Evolutionary conservation across 202 grass and related monocot species (phyloP), one percentile per base, ranked within the genome.

Genomic region (Carex arenaria): DNA sequence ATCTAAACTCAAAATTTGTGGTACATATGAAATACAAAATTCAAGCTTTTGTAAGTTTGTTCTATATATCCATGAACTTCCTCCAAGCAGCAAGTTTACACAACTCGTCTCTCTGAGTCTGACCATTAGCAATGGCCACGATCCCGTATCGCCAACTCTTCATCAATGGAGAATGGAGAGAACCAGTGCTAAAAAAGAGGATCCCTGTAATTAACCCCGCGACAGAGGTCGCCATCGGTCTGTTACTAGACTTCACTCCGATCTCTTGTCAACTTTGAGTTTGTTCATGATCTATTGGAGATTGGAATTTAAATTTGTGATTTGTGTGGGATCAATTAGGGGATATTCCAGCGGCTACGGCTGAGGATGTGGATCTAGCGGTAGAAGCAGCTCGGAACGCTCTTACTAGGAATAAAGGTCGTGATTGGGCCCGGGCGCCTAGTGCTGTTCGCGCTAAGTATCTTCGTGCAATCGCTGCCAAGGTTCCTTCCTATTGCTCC

Each of bases 141-240:
- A 85, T 98, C 42, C 92, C 94, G 62, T 81, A 45, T 64, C 91
- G 94, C 30, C 89, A 92, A 31, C 87, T 89, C 63, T 94, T 94
- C 84, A 86, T 94, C 83, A 82, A 91, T 40, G 89, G 92, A 65
- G 87, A 94, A 73, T 94, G 92, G 92, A 80, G 88, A 18, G 85
- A 85, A 55, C 91, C 96, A 26, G 45, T 90, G 63, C 85, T 87
- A 18, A 87, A 89, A 59, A 91, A 92, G 85, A 93, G 96, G 61
- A 85, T 98, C 83, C 89, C 96, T 70, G 82, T 98, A 55, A 60
- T 98, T 71, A 98, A 93, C 83, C 96, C 96, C 4, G 20, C 91
- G 75, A 95, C 96, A 4, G 96, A 95, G 83, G 80, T 85, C 34
- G 32, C 75, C 83, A 93, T 98, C 55, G 96, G 96, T 95, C 56